Conservation (phyloP, 2,329 filamentous ascomycete genomes). For the Aureobasidium sp. region DNA sequence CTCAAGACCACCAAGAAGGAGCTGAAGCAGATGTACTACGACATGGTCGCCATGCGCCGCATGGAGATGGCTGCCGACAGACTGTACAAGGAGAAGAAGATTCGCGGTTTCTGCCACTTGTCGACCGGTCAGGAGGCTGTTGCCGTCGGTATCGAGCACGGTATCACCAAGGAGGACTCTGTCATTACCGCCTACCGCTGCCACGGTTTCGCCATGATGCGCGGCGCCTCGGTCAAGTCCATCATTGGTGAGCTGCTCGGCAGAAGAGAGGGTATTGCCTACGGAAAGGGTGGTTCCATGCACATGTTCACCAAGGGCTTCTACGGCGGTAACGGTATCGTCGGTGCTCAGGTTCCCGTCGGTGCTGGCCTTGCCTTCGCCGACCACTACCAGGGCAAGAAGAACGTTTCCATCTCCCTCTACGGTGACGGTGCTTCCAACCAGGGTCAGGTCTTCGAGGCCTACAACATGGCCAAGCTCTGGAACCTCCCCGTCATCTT, state of each 20-base stretch:
- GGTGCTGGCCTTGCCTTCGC: conserved; percentile 95
- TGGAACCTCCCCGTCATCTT: conserved; percentile 96
- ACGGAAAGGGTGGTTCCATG: conserved; percentile 99
- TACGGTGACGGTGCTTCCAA: conserved; percentile 99
- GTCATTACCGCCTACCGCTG: conserved; percentile 98
- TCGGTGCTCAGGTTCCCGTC: conserved; percentile 95
- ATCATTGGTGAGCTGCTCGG: conserved; percentile 96
- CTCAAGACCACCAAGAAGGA: conserved; percentile 94
- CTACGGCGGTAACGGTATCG: conserved; percentile 98
- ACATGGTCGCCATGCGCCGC: conserved; percentile 91
- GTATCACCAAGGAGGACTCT: conserved; percentile 84
- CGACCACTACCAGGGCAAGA: conserved; percentile 84
- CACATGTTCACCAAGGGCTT: conserved; percentile 99
- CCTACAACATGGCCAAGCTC: conserved; percentile 99
- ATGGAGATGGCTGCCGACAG: conserved; percentile 99
- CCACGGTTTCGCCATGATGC: conserved; percentile 97
- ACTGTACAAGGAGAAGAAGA: conserved; percentile 99
- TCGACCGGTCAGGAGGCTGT: conserved; percentile 98
- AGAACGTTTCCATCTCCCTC: conserved; percentile 79
- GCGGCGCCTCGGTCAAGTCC: conserved; percentile 79
- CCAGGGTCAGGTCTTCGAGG: conserved; percentile 99
- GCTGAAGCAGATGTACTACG: conserved; percentile 97
- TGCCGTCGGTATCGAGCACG: conserved; percentile 92
- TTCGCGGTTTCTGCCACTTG: conserved; percentile 98
- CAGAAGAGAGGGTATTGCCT: conserved; percentile 90